These are phyloP conservation scores for Eurotiales sp. DNA, from an alignment of 2,329 filamentous ascomycete species.

Conservation along the genomic window DNA sequence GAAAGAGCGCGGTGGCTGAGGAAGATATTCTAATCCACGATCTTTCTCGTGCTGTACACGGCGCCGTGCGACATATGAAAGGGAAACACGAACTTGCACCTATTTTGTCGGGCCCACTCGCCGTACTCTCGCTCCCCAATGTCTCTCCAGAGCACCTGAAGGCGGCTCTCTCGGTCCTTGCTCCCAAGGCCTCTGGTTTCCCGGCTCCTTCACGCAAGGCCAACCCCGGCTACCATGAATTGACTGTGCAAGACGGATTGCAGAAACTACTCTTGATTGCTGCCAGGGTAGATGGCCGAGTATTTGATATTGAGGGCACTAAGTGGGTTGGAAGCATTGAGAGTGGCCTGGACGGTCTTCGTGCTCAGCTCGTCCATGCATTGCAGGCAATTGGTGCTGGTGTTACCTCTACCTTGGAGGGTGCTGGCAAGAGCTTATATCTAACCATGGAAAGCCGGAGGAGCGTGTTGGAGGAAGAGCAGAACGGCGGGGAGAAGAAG, in stretches of 20 bases:
- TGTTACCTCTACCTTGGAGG: constrained; percentile 74
- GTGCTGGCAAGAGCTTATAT: constrained; percentile 76
- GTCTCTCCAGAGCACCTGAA: constrained; percentile 83
- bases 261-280: constrained; percentile 85
- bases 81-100: constrained; percentile 63
- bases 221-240: constrained; percentile 78
- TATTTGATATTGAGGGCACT: constrained; percentile 71
- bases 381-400: constrained; percentile 76
- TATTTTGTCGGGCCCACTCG: constrained; percentile 76
- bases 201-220: constrained; percentile 72
- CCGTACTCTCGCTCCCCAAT: constrained; percentile 72
- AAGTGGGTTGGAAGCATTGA: constrained; percentile 73
- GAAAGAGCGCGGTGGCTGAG: constrained; percentile 19
- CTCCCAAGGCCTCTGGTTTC: constrained; percentile 68
- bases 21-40: constrained; percentile 52
- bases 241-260: constrained; percentile 71
- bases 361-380: constrained; percentile 75
- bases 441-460: constrained; percentile 80
- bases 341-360: constrained; percentile 74
- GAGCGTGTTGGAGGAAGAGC: constrained; percentile 74
- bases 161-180: constrained; percentile 71
- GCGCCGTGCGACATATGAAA: constrained; percentile 48
- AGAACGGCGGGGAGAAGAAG: constrained; percentile 35
- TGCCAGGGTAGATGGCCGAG: constrained; percentile 78
- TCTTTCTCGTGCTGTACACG: constrained; percentile 55